Evolutionary conservation across 805 yeast species (phyloP), one percentile per base, ranked within the genome.

Genomic region (Cyberlindnera maclurae): DNA sequence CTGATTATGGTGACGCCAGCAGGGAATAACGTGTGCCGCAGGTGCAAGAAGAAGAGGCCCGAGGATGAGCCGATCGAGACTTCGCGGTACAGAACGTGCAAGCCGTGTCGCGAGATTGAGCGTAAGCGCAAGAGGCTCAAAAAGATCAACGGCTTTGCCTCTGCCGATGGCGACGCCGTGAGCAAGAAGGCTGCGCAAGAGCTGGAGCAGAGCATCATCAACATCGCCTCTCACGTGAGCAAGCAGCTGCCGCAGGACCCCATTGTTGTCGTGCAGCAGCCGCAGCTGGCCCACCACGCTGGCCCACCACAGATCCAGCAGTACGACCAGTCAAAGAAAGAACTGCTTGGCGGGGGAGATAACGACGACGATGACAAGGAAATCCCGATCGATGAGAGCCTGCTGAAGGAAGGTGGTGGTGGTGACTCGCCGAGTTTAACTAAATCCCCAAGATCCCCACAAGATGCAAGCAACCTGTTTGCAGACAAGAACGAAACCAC

Each of bases 31-130:
- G 48, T 44, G 31, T 54, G 58, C 38, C 58, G 58, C 38, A 55
- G 58, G 16, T 54, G 58, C 32, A 54, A 54, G 47, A 54, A 54
- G 55, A 54, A 54, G 47, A 52, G 58, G 40, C 50, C 54, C 1
- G 43, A 41, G n/a, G 55, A 54, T 20, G 58, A 54, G 38, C 55
- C 58, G 2, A 38, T 50, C 37, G 58, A 54, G 34, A 54, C 58
- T 4, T 54, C 56, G n/a, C 52, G 56, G 15, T 54, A 54, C 46
- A 50, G 57, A 46, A 54, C 58, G 8, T 54, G 58, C 28, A 48
- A 54, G 38, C 58, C 58, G 29, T 54, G 58, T 33, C 48, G 58
- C 37, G 58, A 54, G 45, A 49, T 49, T 34, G 53, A 49, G 46
- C 50, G 53, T 38, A 45, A 42, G 47, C 40, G 46, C 31, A 49